These are phyloP conservation scores for Lentithecium fluviatile DNA, from an alignment of 495 filamentous ascomycete species.

Conservation along the genomic window DNA sequence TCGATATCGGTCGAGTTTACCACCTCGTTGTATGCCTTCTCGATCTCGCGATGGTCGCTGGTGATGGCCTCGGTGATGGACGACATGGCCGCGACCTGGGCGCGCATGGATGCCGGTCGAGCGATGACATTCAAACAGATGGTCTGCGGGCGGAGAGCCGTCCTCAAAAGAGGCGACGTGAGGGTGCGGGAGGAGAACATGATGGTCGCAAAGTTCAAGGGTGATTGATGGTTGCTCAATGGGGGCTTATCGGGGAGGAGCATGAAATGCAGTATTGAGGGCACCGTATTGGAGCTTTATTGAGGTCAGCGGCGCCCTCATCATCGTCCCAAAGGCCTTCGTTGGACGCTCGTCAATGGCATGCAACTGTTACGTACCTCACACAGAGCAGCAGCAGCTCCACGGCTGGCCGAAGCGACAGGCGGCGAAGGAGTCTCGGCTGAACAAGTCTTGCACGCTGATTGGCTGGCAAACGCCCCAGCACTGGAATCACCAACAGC, in stretches of 20 bases:
- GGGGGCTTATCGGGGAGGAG: too few species aligned
- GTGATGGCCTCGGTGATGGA: conserved; percentile 56
- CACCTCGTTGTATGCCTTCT: conserved; percentile 59
- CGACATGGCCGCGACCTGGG: neutral
- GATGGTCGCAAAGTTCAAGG: neutral
- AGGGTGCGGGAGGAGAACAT: neutral
- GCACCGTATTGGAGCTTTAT: too few species aligned
- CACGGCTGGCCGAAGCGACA: neutral
- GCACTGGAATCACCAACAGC: neutral
- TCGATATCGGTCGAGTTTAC: conserved; percentile 50
- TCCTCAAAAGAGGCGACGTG: neutral
- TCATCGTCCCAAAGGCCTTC: too few species aligned
- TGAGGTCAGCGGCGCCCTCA: too few species aligned
- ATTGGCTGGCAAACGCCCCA: neutral
- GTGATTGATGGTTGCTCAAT: too few species aligned
- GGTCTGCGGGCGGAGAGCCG: neutral
- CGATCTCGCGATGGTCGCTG: conserved; percentile 63
- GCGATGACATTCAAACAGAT: neutral
- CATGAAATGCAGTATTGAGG: too few species aligned
- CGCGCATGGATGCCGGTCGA: neutral
- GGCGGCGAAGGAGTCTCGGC: neutral
- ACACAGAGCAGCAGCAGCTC: neutral
- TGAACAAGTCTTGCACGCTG: neutral
- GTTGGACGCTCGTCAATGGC: neutral
- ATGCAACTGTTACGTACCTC: neutral